Evolutionary conservation across 371 early-diverging fungal species (phyloP).

Genomic region (Zopfochytrium polystomum): DNA sequence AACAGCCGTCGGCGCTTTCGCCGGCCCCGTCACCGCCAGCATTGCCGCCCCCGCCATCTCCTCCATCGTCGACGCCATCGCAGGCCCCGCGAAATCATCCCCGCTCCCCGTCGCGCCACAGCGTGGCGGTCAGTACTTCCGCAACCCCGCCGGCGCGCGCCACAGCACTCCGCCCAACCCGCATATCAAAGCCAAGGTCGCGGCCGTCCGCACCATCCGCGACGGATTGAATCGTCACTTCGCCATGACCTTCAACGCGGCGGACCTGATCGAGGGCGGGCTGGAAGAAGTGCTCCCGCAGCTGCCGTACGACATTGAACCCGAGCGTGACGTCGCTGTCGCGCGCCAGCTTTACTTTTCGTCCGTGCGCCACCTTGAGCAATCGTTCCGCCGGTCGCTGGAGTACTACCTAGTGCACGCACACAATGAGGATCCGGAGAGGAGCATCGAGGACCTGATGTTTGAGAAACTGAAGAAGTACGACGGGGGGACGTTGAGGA

Average conservation of each 20-base stretch:
- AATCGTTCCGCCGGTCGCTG: not conserved
- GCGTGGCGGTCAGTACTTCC: not conserved
- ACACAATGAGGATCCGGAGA: not conserved
- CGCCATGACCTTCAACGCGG: not conserved
- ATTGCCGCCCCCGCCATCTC: not conserved
- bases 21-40: not conserved
- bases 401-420: not conserved
- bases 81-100: not conserved
- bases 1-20: not conserved
- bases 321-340: not conserved
- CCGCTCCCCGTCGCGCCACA: not conserved
- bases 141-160: not conserved
- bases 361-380: not conserved
- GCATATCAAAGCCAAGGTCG: not conserved
- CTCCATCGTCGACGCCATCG: not conserved
- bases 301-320: not conserved
- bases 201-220: not conserved
- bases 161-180: not conserved
- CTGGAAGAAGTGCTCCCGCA: not conserved
- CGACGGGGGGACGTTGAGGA: too few relatives aligned
- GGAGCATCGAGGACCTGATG: not conserved
- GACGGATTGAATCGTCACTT: too few relatives aligned
- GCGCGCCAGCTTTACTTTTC: not conserved
- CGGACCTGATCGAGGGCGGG: not conserved
- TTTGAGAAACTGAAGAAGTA: not conserved